These are phyloP conservation scores for Fusarium circinatum DNA, from an alignment of 2,329 filamentous ascomycete genomes.

Conservation along the genomic window DNA sequence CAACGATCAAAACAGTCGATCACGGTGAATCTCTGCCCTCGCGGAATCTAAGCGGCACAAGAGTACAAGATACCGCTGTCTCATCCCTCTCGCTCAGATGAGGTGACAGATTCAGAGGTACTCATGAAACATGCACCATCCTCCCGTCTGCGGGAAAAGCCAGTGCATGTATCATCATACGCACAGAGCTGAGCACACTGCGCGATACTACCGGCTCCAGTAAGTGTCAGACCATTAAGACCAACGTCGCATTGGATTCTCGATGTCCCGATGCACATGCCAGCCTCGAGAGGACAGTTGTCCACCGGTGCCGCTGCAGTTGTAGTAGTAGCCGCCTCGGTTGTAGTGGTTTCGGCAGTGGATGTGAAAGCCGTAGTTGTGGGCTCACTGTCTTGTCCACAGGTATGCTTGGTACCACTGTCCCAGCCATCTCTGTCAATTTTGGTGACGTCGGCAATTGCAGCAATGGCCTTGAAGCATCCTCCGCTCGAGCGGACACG, in stretches of 20 bases:
- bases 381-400: accelerated
- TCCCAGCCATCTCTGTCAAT: neutral
- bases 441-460: neutral
- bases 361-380: neutral
- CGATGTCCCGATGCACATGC: neutral
- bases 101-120: neutral
- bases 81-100: neutral
- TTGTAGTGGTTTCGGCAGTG: neutral
- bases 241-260: neutral
- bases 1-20: neutral
- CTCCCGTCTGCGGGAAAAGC: neutral
- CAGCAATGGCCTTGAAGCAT: neutral
- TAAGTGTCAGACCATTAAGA: neutral
- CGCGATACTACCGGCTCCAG: neutral
- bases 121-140: neutral
- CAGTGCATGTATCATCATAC: accelerated
- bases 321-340: neutral
- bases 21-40: too few relatives aligned
- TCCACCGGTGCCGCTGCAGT: neutral
- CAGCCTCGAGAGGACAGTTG: neutral
- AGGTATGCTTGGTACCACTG: neutral
- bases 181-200: neutral
- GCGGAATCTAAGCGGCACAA: neutral
- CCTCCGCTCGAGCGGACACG: neutral
- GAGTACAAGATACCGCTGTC: neutral